These are phyloP conservation scores for Styphnolobium japonicum DNA, from an alignment of 306 rosid genomes.

Conservation along the genomic window DNA sequence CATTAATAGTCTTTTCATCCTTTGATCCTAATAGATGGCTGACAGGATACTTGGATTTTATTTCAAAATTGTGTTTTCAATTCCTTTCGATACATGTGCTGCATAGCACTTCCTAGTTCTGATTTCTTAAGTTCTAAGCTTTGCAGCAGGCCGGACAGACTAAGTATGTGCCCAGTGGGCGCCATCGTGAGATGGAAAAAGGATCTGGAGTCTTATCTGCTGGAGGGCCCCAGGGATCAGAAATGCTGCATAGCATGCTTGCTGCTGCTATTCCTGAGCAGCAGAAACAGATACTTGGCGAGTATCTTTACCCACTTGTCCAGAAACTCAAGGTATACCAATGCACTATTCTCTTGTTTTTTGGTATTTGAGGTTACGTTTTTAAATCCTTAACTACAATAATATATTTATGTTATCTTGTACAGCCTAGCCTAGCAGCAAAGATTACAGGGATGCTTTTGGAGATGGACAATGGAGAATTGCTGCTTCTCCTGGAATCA, in stretches of 20 bases:
- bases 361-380: background rate
- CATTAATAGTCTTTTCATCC: background rate
- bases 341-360: background rate
- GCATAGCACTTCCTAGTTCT: slow-evolving; percentile 23
- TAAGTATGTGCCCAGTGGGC: slow-evolving; percentile 50
- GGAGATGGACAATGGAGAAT: slow-evolving; percentile 88
- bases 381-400: no score
- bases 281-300: slow-evolving; percentile 83
- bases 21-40: background rate
- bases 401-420: background rate
- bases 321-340: slow-evolving; percentile 56
- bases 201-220: slow-evolving; percentile 53
- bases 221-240: slow-evolving; percentile 56
- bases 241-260: slow-evolving; percentile 72
- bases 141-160: slow-evolving; percentile 54
- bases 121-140: slow-evolving; percentile 13
- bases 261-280: slow-evolving; percentile 70
- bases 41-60: background rate
- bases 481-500: slow-evolving; percentile 76
- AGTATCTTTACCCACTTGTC: slow-evolving; percentile 65
- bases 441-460: slow-evolving; percentile 94
- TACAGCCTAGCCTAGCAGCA: slow-evolving; percentile 73
- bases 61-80: background rate
- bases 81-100: background rate
- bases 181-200: slow-evolving; percentile 48